Evolutionary conservation across 805 yeast genomes (phyloP).

Genomic region (Schwanniomyces occidentalis): DNA sequence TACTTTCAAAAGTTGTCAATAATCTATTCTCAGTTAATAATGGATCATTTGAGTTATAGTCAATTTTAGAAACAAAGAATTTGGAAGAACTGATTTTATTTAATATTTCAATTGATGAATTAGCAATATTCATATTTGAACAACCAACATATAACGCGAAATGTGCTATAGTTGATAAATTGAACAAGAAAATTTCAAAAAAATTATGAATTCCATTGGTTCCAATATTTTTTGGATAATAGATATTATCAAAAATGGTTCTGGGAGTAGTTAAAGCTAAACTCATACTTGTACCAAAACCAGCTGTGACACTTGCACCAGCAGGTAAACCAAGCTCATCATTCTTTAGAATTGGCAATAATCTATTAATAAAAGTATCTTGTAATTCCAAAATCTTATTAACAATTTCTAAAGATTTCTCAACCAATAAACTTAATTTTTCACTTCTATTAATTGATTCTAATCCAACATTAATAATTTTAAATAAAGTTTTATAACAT

Average conservation of each 20-base stretch:
- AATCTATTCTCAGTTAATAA: constrained; percentile 57
- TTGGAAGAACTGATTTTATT: constrained; percentile 48
- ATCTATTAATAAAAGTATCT: constrained; percentile 55
- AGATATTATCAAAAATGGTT: constrained; percentile 29
- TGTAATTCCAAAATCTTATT: constrained; percentile 52
- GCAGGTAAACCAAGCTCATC: constrained; percentile 1
- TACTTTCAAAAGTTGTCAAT: constrained; percentile 67
- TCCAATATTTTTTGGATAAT: constrained; percentile 46
- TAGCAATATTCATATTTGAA: constrained; percentile 50
- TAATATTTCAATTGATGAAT: constrained; percentile 54
- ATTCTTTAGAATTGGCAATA: constrained; percentile 51
- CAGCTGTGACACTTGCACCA: constrained; percentile 12
- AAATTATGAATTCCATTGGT: constrained; percentile 64
- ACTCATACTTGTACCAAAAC: constrained; percentile 30
- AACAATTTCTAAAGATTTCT: constrained; percentile 43
- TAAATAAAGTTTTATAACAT: constrained; percentile 56
- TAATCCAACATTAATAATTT: constrained; percentile 56
- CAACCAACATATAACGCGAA: constrained; percentile 74
- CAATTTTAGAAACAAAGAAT: constrained; percentile 37
- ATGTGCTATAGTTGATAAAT: constrained; percentile 71
- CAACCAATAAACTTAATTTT: constrained; percentile 11
- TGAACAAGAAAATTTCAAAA: constrained; percentile 68
- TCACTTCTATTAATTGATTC: constrained; percentile 53
- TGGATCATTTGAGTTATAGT: constrained; percentile 17
- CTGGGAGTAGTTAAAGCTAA: constrained; percentile 22